Percentiles rank a stretch among this genome's conserved stretches.
Evolutionary conservation across 1,139 yeast species (phyloP).

Genomic region (Yamadazyma pseudoaaseri): DNA sequence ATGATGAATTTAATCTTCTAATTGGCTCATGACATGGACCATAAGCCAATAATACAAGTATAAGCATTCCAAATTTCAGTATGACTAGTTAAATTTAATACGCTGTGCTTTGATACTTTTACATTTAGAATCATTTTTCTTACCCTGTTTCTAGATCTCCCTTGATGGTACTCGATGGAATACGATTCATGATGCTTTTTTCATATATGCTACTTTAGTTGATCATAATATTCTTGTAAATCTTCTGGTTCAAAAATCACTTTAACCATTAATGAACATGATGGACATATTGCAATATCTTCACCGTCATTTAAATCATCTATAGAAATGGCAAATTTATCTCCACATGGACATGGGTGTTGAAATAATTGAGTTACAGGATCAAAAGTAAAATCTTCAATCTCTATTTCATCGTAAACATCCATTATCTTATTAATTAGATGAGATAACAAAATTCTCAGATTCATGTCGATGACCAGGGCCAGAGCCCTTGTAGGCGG

Average conservation of each 20-base stretch:
- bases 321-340: conserved; percentile 79
- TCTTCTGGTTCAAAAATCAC: conserved; percentile 75
- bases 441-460: not conserved
- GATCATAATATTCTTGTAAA: conserved; percentile 34
- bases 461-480: not conserved
- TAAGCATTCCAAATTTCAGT: too few species aligned
- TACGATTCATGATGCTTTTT: too few species aligned
- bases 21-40: too few species aligned
- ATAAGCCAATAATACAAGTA: too few species aligned
- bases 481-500: not conserved
- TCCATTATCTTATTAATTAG: conserved; percentile 31
- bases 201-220: too few species aligned
- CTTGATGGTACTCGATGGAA: too few species aligned
- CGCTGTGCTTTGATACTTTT: too few species aligned
- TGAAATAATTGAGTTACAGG: conserved; percentile 76
- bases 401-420: conserved; percentile 92
- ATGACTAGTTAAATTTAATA: too few species aligned
- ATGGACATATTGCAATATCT: conserved; percentile 94
- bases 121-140: too few species aligned
- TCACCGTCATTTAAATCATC: conserved; percentile 91
- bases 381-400: conserved; percentile 94
- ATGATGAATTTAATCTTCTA: too few species aligned
- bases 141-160: too few species aligned
- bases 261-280: conserved; percentile 90
- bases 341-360: conserved; percentile 99